A percentile compares a stretch with the other conserved stretches of the same genome.
Evolutionary conservation across 176 grass and related monocot genomes (phyloP).

Genomic region (Paspalum vaginatum): DNA sequence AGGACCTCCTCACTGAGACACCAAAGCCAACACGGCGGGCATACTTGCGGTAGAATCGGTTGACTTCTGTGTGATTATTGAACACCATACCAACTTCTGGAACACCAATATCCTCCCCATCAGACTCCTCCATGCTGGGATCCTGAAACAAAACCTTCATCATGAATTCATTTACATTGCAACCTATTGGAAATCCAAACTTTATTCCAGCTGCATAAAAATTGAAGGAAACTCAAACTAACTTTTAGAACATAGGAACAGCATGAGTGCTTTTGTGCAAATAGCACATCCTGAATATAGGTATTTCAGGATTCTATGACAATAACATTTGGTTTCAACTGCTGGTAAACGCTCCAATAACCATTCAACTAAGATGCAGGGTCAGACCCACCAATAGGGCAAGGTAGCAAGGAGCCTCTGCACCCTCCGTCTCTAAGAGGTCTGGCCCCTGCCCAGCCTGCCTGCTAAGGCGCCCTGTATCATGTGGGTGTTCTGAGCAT

Average conservation of each 20-base stretch:
- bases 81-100: constrained; percentile 98
- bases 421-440: no score
- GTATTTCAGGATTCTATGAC: constrained; percentile 10
- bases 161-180: constrained; percentile 12
- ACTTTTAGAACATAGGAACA: constrained; percentile 20
- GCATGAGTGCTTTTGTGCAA: constrained; percentile 1
- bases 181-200: constrained; percentile 15
- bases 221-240: neutral
- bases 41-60: constrained; percentile 78
- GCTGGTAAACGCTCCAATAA: neutral
- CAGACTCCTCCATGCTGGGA: constrained; percentile 55
- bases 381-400: no score
- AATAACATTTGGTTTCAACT: neutral
- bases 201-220: constrained; percentile 23
- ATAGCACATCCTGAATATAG: constrained; percentile 25
- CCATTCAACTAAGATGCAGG: neutral
- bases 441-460: no score
- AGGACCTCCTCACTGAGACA: constrained; percentile 87
- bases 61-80: constrained; percentile 74
- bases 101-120: constrained; percentile 62
- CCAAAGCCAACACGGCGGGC: constrained; percentile 88
- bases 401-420: no score
- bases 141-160: constrained; percentile 46
- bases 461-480: no score
- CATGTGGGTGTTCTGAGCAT: no score